These are phyloP conservation scores for Pestalotiopsis sp. DNA, from an alignment of 2,329 filamentous ascomycete species.

Conservation along the genomic window DNA sequence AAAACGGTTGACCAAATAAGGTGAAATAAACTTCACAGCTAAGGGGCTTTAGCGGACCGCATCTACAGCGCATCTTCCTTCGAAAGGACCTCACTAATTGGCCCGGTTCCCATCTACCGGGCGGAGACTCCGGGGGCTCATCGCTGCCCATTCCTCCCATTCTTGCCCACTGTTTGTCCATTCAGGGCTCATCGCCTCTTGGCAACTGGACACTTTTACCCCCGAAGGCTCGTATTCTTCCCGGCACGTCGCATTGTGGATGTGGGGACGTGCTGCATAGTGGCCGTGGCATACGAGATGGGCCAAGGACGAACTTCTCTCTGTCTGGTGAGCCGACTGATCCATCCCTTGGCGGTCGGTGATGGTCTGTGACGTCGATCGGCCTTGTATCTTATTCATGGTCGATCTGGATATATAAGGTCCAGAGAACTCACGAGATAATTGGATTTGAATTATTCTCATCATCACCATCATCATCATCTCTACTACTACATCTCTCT, in stretches of 20 bases:
- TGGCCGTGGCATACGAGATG: neutral
- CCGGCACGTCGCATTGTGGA: constrained; percentile 1
- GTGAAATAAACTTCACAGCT: neutral
- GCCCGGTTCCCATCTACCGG: neutral
- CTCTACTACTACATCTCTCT: neutral
- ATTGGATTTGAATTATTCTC: neutral
- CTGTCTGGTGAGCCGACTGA: neutral
- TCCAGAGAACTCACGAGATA: neutral
- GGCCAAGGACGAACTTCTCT: neutral
- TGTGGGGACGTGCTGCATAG: neutral
- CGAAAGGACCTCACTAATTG: neutral
- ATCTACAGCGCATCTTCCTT: neutral
- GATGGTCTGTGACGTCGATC: neutral
- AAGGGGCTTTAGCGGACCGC: neutral
- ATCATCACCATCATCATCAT: neutral
- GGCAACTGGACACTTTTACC: neutral
- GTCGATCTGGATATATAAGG: neutral
- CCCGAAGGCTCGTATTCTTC: neutral
- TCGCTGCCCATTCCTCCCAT: neutral
- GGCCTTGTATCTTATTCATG: no score
- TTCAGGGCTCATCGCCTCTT: no score
- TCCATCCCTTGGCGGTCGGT: neutral
- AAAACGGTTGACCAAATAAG: neutral
- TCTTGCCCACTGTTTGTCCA: neutral
- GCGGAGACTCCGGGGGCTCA: neutral